Conservation (phyloP, 2,329 filamentous ascomycete species). For the Penicillium frequentans region DNA sequence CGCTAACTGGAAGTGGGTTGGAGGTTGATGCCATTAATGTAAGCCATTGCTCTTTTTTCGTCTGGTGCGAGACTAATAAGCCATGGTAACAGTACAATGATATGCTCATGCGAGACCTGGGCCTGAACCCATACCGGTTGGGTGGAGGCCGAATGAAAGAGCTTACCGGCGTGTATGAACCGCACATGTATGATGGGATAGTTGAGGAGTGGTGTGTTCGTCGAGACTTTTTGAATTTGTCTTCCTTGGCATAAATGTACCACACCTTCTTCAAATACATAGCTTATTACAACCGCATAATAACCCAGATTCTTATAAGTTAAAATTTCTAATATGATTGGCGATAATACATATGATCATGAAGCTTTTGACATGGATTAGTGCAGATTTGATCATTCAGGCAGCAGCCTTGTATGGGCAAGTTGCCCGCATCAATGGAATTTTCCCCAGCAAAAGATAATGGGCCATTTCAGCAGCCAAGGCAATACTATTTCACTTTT, state of each 20-base stretch:
- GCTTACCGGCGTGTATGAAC: slow-evolving; percentile 22
- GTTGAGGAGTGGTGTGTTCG: slow-evolving; percentile 24
- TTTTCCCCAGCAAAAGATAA: too few species aligned
- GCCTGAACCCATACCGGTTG: slow-evolving; percentile 23
- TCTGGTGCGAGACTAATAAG: neutral
- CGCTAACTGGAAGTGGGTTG: slow-evolving; percentile 19
- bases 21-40: slow-evolving; percentile 25
- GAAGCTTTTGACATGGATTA: too few species aligned
- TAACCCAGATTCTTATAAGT: too few species aligned
- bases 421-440: too few species aligned
- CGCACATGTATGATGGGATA: slow-evolving; percentile 25
- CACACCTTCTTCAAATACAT: too few species aligned
- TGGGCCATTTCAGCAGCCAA: too few species aligned
- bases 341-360: too few species aligned
- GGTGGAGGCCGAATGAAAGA: slow-evolving; percentile 21
- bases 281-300: too few species aligned
- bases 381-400: too few species aligned
- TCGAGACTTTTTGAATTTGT: neutral
- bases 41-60: neutral
- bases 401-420: too few species aligned
- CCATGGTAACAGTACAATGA: slow-evolving; percentile 23
- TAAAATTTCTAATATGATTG: too few species aligned
- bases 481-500: too few species aligned
- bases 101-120: slow-evolving; percentile 23
- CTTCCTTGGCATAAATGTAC: neutral